A percentile compares a stretch with the other conserved stretches of the same genome.
phyloP scores from a whole-genome alignment of 345 rosid genomes.

The Rubroshorea leprosula region DNA sequence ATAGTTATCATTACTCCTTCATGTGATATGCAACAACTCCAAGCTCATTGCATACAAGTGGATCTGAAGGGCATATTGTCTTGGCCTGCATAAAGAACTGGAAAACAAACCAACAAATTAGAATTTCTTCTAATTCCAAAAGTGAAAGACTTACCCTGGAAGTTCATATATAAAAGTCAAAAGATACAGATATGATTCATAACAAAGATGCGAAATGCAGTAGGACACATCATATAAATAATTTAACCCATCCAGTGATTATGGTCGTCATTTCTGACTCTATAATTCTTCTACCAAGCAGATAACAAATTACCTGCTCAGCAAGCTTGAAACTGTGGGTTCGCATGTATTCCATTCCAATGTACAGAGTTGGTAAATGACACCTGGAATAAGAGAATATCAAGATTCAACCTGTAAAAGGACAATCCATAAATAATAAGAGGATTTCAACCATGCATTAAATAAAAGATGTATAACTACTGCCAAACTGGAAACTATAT shows the following conservation, averaged over 20 bases:
- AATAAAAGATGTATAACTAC: not conserved
- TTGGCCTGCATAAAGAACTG: conserved; percentile 97
- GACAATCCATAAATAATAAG: conserved; percentile 43
- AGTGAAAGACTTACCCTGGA: too few relatives aligned
- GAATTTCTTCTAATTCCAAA: not conserved
- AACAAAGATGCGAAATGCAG: not conserved
- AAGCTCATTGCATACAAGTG: conserved; percentile 90
- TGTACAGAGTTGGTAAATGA: conserved; percentile 90
- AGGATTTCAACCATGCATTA: conserved; percentile 34
- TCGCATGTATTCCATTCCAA: conserved; percentile 99
- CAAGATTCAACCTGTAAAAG: conserved; percentile 68
- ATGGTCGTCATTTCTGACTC: too few relatives aligned
- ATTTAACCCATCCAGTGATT: not conserved
- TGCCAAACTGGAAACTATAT: not conserved
- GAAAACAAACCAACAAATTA: conserved; percentile 20
- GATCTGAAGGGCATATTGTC: conserved; percentile 84
- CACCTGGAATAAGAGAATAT: conserved; percentile 89
- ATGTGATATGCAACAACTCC: conserved; percentile 95
- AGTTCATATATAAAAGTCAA: not conserved
- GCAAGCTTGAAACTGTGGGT: conserved; percentile 96
- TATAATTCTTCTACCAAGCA: not conserved
- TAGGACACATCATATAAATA: too few relatives aligned
- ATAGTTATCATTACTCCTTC: conserved; percentile 68
- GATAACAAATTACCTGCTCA: conserved; percentile 63
- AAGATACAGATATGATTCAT: not conserved